Percentiles rank a stretch among this genome's conserved stretches.
phyloP scores from a whole-genome alignment of 345 rosid species.

The Turnera subulata region DNA sequence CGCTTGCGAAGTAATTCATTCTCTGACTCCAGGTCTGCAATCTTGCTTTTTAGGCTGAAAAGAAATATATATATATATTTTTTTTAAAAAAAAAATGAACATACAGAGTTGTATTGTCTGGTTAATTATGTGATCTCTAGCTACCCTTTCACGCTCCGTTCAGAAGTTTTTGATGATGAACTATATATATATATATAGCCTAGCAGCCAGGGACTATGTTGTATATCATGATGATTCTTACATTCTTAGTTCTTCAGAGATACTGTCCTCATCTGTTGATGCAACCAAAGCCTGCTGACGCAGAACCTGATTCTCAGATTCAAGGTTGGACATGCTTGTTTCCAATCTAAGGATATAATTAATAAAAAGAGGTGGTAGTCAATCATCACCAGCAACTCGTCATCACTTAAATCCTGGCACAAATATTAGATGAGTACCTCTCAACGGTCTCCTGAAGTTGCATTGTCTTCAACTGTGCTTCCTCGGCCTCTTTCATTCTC shows the following conservation, averaged over 20 bases:
- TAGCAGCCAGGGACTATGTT: no score
- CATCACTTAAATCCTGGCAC: no score
- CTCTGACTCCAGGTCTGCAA: slow-evolving; percentile 43
- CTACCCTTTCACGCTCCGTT: not conserved
- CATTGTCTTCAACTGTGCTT: slow-evolving; percentile 41
- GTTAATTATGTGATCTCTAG: no score
- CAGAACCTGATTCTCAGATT: slow-evolving; percentile 65
- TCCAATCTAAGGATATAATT: slow-evolving; percentile 40
- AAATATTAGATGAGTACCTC: slow-evolving; percentile 31
- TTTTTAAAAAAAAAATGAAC: no score
- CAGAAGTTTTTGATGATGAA: not conserved
- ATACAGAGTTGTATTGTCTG: no score
- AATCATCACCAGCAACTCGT: not conserved
- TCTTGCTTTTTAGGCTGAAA: slow-evolving; percentile 42
- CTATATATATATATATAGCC: not conserved
- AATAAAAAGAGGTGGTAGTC: slow-evolving; percentile 12
- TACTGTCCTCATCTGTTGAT: slow-evolving; percentile 38
- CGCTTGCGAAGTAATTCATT: slow-evolving; percentile 42
- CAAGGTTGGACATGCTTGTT: slow-evolving; percentile 46
- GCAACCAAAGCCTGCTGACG: slow-evolving; percentile 58
- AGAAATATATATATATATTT: not conserved
- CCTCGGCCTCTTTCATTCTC: slow-evolving; percentile 45
- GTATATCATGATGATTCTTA: slow-evolving; percentile 16
- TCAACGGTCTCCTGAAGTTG: slow-evolving; percentile 43
- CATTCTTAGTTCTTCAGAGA: slow-evolving; percentile 40